These are phyloP conservation scores for Xylaria sp. DNA, from an alignment of 2,329 filamentous ascomycete species.

Conservation along the genomic window DNA sequence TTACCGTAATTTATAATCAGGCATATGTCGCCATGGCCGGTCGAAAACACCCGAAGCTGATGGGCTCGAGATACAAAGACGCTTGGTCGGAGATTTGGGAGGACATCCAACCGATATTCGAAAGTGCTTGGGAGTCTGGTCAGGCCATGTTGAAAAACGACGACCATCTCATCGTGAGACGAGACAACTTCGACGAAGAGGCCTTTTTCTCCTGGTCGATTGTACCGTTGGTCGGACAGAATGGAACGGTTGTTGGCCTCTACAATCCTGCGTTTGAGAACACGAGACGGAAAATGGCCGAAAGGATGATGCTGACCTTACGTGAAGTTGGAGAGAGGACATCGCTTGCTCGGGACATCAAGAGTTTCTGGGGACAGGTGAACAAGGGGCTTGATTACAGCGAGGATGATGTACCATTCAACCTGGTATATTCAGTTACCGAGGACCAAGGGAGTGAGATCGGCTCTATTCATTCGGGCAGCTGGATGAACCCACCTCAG, in stretches of 20 bases:
- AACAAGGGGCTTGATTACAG: conserved; percentile 66
- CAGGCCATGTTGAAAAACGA: conserved; percentile 83
- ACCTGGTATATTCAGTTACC: conserved; percentile 67
- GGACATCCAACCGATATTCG: conserved; percentile 62
- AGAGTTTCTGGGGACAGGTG: conserved; percentile 68
- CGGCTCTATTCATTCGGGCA: conserved; percentile 66
- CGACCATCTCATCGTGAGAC: conserved; percentile 66
- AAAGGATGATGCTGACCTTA: conserved; percentile 72
- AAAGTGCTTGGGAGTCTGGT: conserved; percentile 61
- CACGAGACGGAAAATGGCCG: conserved; percentile 70
- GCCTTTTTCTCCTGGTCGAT: conserved; percentile 80
- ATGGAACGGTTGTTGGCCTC: conserved; percentile 68
- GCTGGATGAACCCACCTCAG: conserved; percentile 54
- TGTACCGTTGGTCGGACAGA: conserved; percentile 67
- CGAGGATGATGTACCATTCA: conserved; percentile 70
- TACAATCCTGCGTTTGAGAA: conserved; percentile 82
- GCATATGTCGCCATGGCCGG: conserved; percentile 66
- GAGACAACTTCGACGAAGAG: conserved; percentile 68
- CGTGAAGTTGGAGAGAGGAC: conserved; percentile 73
- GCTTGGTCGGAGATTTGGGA: conserved; percentile 73
- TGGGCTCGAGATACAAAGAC: conserved; percentile 65
- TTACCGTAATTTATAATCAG: conserved; percentile 67
- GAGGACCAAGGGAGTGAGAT: conserved; percentile 68
- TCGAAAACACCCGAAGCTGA: conserved; percentile 68
- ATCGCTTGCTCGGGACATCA: conserved; percentile 64